A percentile compares a stretch with the other conserved stretches of the same genome.
Conservation (phyloP, 148 eudicot species). For the Rhododendron kiyosumense region DNA sequence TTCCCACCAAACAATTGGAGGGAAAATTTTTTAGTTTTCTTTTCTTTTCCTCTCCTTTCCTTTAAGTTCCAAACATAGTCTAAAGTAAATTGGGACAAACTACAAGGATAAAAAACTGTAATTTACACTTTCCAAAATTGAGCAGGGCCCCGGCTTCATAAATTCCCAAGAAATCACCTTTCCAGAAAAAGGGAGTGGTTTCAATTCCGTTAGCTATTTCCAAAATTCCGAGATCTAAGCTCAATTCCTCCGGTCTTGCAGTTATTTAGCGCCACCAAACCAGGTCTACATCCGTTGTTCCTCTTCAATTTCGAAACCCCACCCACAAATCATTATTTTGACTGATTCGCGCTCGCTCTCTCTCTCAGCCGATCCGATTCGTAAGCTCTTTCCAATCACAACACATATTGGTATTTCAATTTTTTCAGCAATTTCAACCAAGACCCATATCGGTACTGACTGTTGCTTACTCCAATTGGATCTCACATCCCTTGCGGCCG, state of each 20-base stretch:
- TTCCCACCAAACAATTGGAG: too few relatives aligned
- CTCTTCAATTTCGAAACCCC: not conserved
- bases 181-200: not conserved
- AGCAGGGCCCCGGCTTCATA: not conserved
- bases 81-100: not conserved
- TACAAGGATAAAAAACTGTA: not conserved
- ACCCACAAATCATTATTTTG: too few relatives aligned
- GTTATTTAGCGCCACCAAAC: not conserved
- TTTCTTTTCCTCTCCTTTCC: too few relatives aligned
- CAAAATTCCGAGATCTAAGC: not conserved
- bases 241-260: not conserved
- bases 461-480: not conserved
- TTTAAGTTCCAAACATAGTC: too few relatives aligned
- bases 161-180: not conserved
- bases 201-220: not conserved
- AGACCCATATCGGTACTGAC: not conserved
- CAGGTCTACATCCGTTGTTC: not conserved
- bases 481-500: not conserved
- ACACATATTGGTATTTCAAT: not conserved
- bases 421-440: not conserved
- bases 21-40: too few relatives aligned
- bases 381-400: not conserved
- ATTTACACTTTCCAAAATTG: not conserved
- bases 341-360: not conserved
- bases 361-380: not conserved